Percentiles rank a stretch among this genome's conserved stretches.
These are phyloP conservation scores for Gypsophila paniculata DNA, from an alignment of 179 eudicot species.

Conservation along the genomic window DNA sequence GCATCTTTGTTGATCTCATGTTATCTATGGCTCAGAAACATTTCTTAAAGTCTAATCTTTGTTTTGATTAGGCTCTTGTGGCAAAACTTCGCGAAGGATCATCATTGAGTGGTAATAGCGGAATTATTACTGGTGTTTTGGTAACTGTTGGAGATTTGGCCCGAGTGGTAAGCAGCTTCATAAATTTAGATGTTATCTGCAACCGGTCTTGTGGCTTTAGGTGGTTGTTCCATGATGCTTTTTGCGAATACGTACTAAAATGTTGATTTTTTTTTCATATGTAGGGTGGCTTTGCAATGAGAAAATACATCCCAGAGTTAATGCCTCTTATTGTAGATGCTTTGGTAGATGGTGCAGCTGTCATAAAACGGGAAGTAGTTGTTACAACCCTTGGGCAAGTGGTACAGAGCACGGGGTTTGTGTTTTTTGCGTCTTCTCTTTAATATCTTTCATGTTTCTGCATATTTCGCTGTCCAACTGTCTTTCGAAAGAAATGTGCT, in stretches of 20 bases:
- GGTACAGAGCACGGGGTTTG: slow-evolving; percentile 99
- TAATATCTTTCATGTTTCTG: slow-evolving; percentile 15
- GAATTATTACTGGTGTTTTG: slow-evolving; percentile 76
- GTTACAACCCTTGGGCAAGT: slow-evolving; percentile 99
- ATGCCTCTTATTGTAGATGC: slow-evolving; percentile 96
- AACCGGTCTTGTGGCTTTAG: neutral
- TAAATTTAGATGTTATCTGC: slow-evolving; percentile 7
- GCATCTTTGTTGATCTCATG: slow-evolving; percentile 12
- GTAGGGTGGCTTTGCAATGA: slow-evolving; percentile 98
- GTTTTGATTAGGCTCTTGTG: slow-evolving; percentile 63
- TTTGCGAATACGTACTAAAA: neutral
- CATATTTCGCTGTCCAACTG: neutral
- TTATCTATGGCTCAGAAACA: slow-evolving; percentile 15
- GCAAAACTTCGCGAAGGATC: slow-evolving; percentile 84
- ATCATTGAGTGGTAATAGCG: slow-evolving; percentile 72
- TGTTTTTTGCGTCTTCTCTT: slow-evolving; percentile 8
- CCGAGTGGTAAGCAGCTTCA: slow-evolving; percentile 71
- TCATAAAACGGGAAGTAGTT: slow-evolving; percentile 94
- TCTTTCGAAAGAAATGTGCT: neutral
- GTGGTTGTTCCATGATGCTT: too few species aligned
- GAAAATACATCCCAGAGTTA: slow-evolving; percentile 77
- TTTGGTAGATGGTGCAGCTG: slow-evolving; percentile 91
- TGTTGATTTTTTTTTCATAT: slow-evolving; percentile 8
- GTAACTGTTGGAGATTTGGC: slow-evolving; percentile 98
- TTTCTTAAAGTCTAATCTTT: slow-evolving; percentile 7